Percentiles rank a stretch among this genome's conserved stretches.
These are phyloP conservation scores for Physaria fendleri DNA, from an alignment of 345 rosid species.

Conservation along the genomic window DNA sequence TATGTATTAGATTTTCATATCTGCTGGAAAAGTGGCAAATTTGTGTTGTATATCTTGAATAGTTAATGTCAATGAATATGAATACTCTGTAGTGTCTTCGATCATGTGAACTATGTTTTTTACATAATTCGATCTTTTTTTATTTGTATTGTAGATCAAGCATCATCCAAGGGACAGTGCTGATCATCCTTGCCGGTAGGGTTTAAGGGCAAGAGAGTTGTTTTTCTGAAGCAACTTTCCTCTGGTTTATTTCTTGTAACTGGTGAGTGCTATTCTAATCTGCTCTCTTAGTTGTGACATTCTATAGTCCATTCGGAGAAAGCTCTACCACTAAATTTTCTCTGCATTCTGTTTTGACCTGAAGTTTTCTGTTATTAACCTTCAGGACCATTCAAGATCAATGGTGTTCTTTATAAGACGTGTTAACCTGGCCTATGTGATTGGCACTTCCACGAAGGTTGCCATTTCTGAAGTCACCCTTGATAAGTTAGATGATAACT, in stretches of 20 bases:
- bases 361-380: background rate
- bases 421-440: conserved; percentile 58
- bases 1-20: background rate
- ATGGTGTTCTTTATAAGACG: conserved; percentile 70
- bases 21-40: background rate
- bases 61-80: background rate
- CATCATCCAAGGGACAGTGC: conserved; percentile 63
- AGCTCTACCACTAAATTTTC: background rate
- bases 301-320: background rate
- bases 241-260: conserved; percentile 82
- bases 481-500: conserved; percentile 68
- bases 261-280: conserved; percentile 34
- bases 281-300: background rate
- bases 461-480: conserved; percentile 54
- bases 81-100: background rate
- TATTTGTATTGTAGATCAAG: conserved; percentile 38
- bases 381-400: conserved; percentile 69
- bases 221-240: conserved; percentile 71
- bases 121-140: background rate
- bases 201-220: conserved; percentile 85
- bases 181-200: conserved; percentile 76
- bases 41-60: background rate
- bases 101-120: background rate
- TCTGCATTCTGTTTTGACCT: background rate
- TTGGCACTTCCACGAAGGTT: conserved; percentile 70